Evolutionary conservation across 495 filamentous ascomycete species (phyloP), one percentile per base, ranked within the genome.

Genomic region (Lasiosphaeria miniovina): DNA sequence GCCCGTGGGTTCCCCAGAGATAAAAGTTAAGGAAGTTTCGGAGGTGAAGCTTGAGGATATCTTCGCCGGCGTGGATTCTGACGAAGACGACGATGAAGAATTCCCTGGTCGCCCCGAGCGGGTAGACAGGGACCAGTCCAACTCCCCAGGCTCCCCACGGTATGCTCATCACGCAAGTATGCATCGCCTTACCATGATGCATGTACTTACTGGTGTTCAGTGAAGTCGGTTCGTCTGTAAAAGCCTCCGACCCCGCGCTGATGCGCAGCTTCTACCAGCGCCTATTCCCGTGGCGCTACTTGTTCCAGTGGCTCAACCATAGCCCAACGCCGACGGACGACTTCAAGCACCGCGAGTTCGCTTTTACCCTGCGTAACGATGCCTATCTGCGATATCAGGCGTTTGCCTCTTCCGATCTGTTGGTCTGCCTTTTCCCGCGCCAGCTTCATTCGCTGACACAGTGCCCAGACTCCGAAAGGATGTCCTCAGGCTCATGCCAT

Each of bases 241-340:
- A 65, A 36, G 71, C 73, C 52, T 88, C 88, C 1, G 90, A 96
- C 63, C 84, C 89, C 6, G 90, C 92, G 65, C 79, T 93, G 12
- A 88, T 98, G 85, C 83, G 89, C 58, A 86, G 85, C 35, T 99
- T 96, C 74, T 99, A 99, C 68, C 90, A 95, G 69, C 90, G 94
- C 45, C 84, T 98, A 41, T 98, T 98, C 70, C 94, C 94, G 7
- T 99, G 95, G 78, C 87, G 94, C 36, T 87, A 90, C 64, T 86
- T 97, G 32, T 98, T 97, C 75, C 93, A 97, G 72, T 99, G 94
- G 94, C 84, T 99, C 15, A 98, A 98, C 69, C 94, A 99, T 71
- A 90, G 89, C 49, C 86, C 92, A 34, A 81, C 85, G 6, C 94
- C 95, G 0, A 86, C 87, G 3, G 86, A 85, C 59, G 93, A 98